Evolutionary conservation across 352 stramenopile genomes (phyloP).

Genomic region (Phytophthora sansomeana): DNA sequence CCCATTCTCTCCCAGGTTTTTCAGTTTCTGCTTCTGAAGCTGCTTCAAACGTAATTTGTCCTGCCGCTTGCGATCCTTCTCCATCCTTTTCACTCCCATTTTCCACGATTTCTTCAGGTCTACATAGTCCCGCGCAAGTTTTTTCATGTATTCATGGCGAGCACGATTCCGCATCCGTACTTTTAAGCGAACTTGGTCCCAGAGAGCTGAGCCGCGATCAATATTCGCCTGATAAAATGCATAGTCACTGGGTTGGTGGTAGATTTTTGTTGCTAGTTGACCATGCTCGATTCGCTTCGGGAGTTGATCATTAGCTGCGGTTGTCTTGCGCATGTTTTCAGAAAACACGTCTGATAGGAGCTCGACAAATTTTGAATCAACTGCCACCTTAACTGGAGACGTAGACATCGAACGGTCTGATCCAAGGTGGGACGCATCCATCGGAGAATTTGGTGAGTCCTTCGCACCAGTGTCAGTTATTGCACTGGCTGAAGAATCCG

Average conservation of each 20-base stretch:
- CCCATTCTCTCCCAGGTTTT: conserved; percentile 34
- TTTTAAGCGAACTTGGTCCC: conserved; percentile 66
- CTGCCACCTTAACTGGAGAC: conserved; percentile 53
- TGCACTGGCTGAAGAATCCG: neutral
- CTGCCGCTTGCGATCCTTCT: conserved; percentile 89
- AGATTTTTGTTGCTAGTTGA: conserved; percentile 62
- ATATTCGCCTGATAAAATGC: conserved; percentile 82
- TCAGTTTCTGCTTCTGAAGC: conserved; percentile 58
- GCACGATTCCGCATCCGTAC: conserved; percentile 69
- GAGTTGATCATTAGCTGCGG: conserved; percentile 59
- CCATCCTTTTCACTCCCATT: conserved; percentile 84
- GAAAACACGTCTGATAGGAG: conserved; percentile 70
- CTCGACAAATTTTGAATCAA: conserved; percentile 73
- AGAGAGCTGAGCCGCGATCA: conserved; percentile 49
- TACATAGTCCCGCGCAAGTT: conserved; percentile 79
- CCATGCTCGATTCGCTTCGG: conserved; percentile 64
- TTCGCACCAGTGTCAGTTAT: conserved; percentile 1
- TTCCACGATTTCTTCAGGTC: conserved; percentile 88
- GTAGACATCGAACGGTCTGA: conserved; percentile 5
- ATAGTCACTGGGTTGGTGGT: conserved; percentile 78
- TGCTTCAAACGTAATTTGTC: conserved; percentile 83
- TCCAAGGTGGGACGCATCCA: conserved; percentile 5
- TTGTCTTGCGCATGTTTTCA: conserved; percentile 66
- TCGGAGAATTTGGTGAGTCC: conserved; percentile 7
- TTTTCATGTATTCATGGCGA: conserved; percentile 75